Conservation (phyloP, 495 filamentous ascomycete species). For the Articulospora tetracladia region DNA sequence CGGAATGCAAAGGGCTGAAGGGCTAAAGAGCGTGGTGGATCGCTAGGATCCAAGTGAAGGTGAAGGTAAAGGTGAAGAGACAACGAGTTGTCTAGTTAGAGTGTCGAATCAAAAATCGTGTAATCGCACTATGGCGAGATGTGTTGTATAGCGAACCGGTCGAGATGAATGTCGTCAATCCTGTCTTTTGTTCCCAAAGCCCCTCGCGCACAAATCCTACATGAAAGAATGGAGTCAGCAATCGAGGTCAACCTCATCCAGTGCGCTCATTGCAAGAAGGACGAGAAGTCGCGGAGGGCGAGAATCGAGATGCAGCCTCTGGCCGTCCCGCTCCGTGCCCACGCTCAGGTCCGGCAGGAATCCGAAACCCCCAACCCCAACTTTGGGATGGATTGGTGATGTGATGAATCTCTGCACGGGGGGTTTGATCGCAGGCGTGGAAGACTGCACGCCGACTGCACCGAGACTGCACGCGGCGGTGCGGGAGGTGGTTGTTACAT, state of each 20-base stretch:
- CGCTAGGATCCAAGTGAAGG: slow-evolving; percentile 26
- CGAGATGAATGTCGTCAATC: not conserved
- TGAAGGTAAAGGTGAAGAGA: slow-evolving; percentile 10
- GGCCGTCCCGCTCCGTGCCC: too few relatives aligned
- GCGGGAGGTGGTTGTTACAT: slow-evolving; percentile 15
- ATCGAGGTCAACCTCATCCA: slow-evolving; percentile 17
- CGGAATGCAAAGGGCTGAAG: slow-evolving; percentile 8
- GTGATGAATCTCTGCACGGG: not conserved
- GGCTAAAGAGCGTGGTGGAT: slow-evolving; percentile 23
- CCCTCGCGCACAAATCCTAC: not conserved
- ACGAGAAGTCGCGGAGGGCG: not conserved
- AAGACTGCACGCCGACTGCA: not conserved
- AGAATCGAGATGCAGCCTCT: not conserved
- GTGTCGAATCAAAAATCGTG: not conserved
- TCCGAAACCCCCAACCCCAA: not conserved
- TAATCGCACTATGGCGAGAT: slow-evolving; percentile 14
- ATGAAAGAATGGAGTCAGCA: slow-evolving; percentile 16
- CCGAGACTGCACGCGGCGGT: not conserved
- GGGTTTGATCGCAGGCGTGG: not conserved
- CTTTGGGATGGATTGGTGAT: not conserved
- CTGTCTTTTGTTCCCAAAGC: not conserved
- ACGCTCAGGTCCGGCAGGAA: not conserved
- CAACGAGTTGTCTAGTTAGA: slow-evolving; percentile 15
- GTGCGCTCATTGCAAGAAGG: slow-evolving; percentile 1
- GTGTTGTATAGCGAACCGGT: slow-evolving; percentile 3